Base-by-base conservation (phyloP, 495 filamentous ascomycete genomes). In the Penicillium diatomitis region DNA sequence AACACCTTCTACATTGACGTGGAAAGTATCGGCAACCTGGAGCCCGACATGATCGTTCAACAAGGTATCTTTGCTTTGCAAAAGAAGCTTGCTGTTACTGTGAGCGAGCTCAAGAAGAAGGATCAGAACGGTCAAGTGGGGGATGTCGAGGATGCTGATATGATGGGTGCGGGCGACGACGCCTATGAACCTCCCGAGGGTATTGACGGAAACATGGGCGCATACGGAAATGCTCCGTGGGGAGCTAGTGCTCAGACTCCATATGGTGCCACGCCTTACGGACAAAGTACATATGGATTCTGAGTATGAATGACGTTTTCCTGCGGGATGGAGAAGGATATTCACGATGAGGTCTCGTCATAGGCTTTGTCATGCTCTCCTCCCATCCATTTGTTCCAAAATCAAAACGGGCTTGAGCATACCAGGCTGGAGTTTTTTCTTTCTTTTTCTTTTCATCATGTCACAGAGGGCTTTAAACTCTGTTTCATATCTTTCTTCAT, bases 51-150 rank as follows among this genome's bases (percentile, higher is more conserved):
- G 40, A 88, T 97, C 47, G 77, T 97, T 46, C 82, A 88, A 49
- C 84, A 94, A 59, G 90, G 89, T 29, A 95, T 97, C 63, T 83
- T 86, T 57, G 83, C 89, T 27, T 67, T 98, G 28, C 91, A 97
- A 63, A 78, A 83, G 48, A 98, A 98, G 69, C 76, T 97, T 6
- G 91, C 89, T 8, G 73, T 73, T 3, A 79, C 95, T n/a, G 87
- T 97, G 51, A 79, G 85, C 44, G 81, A 81, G 8, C 73, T 98
- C 8, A 70, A 73, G 1, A 76, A 72, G 10, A 70, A 68, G 35
- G 64, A 58, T 11, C 62, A 59, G 9, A 60, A 65, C 33, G 73
- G 68, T 41, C 74, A 77, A 35, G 72, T 72, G 28, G 68, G 68
- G 46, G 78, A 74, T 46, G 64, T 53, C 20, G 65, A 70, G 30